phyloP scores from a whole-genome alignment of 2,329 filamentous ascomycete genomes.

The Penicillium sp. region DNA sequence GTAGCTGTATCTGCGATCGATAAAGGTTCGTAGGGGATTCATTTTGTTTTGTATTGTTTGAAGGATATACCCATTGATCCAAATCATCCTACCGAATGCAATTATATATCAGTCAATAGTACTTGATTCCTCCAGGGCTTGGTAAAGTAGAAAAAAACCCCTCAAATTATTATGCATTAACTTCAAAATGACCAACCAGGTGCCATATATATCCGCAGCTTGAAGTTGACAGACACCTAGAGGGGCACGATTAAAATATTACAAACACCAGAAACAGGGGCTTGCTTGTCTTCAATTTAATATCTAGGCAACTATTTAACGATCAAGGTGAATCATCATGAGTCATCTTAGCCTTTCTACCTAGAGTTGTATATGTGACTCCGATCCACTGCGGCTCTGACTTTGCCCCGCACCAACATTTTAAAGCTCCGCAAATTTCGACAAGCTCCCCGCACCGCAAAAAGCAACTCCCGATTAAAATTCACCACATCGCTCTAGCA shows the following conservation, averaged over 20 bases:
- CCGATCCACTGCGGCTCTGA: background rate
- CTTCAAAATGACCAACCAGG: too few relatives aligned
- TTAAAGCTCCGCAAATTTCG: conserved; percentile 9
- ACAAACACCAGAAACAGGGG: too few relatives aligned
- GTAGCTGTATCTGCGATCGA: conserved; percentile 43
- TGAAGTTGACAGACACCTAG: too few relatives aligned
- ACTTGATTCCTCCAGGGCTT: too few relatives aligned
- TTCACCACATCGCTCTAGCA: background rate
- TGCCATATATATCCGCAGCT: too few relatives aligned
- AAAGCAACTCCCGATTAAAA: background rate
- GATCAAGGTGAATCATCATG: background rate
- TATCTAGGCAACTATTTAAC: too few relatives aligned
- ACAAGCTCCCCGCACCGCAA: conserved; percentile 1
- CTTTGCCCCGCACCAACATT: conserved; percentile 13
- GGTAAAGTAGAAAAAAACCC: too few relatives aligned
- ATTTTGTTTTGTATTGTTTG: background rate
- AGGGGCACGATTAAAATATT: too few relatives aligned
- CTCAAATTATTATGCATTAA: too few relatives aligned
- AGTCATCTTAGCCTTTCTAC: background rate
- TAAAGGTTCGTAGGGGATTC: conserved; percentile 12
- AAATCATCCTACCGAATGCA: background rate
- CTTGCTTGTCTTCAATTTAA: too few relatives aligned
- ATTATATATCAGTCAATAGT: background rate
- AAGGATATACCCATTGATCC: conserved; percentile 17
- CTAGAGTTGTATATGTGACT: background rate